Base-by-base conservation (phyloP, 1,284 basidiomycete genomes). In the Tranzscheliella williamsii region DNA sequence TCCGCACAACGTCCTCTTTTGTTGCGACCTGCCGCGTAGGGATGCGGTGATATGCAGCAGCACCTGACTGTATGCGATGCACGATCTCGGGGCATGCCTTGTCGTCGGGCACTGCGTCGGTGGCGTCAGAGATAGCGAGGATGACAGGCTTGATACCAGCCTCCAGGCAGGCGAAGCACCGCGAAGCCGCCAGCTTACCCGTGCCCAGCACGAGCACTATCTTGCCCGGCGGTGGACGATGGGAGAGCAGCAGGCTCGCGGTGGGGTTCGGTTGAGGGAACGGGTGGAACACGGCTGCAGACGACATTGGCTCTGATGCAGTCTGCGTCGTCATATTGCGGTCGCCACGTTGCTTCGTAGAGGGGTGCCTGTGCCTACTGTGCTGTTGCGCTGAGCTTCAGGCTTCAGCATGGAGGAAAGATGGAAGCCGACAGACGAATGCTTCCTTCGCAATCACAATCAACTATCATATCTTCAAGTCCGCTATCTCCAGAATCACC, bases 131-230 rank as follows among this genome's bases (percentile, higher is more conserved):
- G 27, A 62, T 23, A 8, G 41, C 43, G 3, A 90, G 75, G 21
- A 95, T 79, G 23, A 87, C 78, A 23, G 94, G 91, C 11, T 75
- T 71, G 2, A 89, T 86, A 46, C 87, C 87, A 0, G 91, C 88
- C 75, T 94, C 90, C 32, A 94, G 83, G 4, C 89, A 86, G 2
- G 87, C 81, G 69, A 89, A 89, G 5, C 88, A 86, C 29, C 92
- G 84, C 20, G 85, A 84, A 0, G 91, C 90, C 0, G 91, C 90
- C 1, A 95, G 83, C 12, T 83, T 72, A 24, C 86, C 85, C 2
- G 86, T 84, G 2, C 92, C 91, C 26, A 94, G 72, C 35, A 96
- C 83, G 26, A 95, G 26, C 4, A 42, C 57, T 2, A 53, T 22
- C 24, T 58, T 62, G 16, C 57, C 55, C 2, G 43, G 26, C 2